Percentiles rank a stretch among this genome's conserved stretches.
phyloP scores from a whole-genome alignment of 1,139 yeast genomes.

The Magnusiomyces sp. region DNA sequence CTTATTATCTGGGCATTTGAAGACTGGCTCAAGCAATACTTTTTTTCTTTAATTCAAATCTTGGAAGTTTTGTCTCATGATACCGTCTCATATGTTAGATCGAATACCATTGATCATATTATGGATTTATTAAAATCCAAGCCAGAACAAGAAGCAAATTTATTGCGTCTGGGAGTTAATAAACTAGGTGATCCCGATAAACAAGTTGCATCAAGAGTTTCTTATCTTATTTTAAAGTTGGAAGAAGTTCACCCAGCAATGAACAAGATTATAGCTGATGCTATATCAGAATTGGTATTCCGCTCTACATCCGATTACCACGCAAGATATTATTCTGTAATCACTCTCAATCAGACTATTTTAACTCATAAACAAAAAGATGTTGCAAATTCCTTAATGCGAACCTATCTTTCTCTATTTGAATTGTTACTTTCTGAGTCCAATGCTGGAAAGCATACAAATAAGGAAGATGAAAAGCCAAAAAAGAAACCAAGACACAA shows the following conservation, averaged over 20 bases:
- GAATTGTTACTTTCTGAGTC: constrained; percentile 71
- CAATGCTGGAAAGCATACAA: constrained; percentile 40
- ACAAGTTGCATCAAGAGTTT: constrained; percentile 83
- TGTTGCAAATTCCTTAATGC: constrained; percentile 73
- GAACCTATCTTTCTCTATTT: constrained; percentile 78
- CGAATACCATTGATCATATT: constrained; percentile 65
- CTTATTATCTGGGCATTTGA: constrained; percentile 79
- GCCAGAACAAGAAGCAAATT: constrained; percentile 95
- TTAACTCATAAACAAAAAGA: constrained; percentile 66
- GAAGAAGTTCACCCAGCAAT: constrained; percentile 95
- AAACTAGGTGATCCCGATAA: constrained; percentile 90
- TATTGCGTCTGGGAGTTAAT: constrained; percentile 81
- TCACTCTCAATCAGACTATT: constrained; percentile 89
- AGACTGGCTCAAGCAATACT: constrained; percentile 71
- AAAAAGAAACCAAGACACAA: constrained; percentile 38
- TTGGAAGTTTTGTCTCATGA: constrained; percentile 75
- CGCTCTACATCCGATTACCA: constrained; percentile 75
- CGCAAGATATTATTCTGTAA: constrained; percentile 76
- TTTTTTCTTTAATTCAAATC: constrained; percentile 60
- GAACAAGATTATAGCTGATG: constrained; percentile 72
- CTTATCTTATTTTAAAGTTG: constrained; percentile 67
- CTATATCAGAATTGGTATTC: constrained; percentile 73
- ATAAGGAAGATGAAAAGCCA: constrained; percentile 27
- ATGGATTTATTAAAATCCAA: constrained; percentile 74
- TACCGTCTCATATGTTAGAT: constrained; percentile 83